Evolutionary conservation across 768 basidiomycete genomes (phyloP), one percentile per base, ranked within the genome.

Genomic region (Mycena polygramma): DNA sequence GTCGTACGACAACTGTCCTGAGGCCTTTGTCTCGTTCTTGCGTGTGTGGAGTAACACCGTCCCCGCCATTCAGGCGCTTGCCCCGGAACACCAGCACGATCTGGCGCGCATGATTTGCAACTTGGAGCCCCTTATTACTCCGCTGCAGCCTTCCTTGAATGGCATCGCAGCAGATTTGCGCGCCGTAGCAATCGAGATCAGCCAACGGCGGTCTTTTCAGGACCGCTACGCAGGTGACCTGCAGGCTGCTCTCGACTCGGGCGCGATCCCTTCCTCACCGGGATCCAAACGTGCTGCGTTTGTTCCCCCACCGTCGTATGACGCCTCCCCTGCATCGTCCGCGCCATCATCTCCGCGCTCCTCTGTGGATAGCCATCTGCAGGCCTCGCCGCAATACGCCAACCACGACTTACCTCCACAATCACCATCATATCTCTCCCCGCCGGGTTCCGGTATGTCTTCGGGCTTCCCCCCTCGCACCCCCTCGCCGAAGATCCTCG

Each of bases 141-240:
- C 89, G 0, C 36, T 79, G 6, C 78, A 85, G 30, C 78, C 81
- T 2, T 75, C 80, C 0, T 76, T 94, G 13, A 80, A 84, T 4
- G 89, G 91, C 0, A 89, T 95, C 54, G 88, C 95, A 1, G 92
- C 93, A 0, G 93, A 95, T 77, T 79, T 96, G n/a, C 87, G 94
- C 20, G 92, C 92, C 0, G 92, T 96, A 0, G 92, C 94, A 0
- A 94, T 96, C 57, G 95, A 96, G 75, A 95, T 96, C 71, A 92
- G 92, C 65, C 94, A 94, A 79, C 81, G 95, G 7, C 83, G 95
- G 24, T 91, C 92, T 0, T 96, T 96, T 80, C 95, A 96, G 78
- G 90, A 94, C 71, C 83, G 92, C 11, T 96, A 92, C 75, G 90
- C 89, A 0, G 74, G 79, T 1, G 95, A 94, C 77, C 79, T 96